A percentile compares a stretch with the other conserved stretches of the same genome.
Conservation (phyloP, 2,329 filamentous ascomycete species). For the Juglanconis sp. region DNA sequence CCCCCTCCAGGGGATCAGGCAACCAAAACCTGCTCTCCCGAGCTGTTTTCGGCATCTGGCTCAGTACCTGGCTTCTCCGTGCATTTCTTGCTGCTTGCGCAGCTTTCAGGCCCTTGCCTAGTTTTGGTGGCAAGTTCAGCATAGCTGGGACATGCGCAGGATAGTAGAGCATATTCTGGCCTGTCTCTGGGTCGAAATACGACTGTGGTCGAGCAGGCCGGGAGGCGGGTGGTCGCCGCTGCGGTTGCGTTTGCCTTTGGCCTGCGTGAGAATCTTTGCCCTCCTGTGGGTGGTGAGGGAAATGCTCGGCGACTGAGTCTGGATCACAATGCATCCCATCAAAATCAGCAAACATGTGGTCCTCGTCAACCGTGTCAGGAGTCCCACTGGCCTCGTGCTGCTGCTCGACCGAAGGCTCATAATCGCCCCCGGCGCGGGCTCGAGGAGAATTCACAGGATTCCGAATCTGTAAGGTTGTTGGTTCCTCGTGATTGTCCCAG, state of each 20-base stretch:
- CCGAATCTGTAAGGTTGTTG: slow-evolving; percentile 3
- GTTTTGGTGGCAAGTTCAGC: slow-evolving; percentile 84
- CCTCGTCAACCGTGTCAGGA: slow-evolving; percentile 62
- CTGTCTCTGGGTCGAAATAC: slow-evolving; percentile 62
- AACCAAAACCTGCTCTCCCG: slow-evolving; percentile 42
- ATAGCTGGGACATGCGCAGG: slow-evolving; percentile 91
- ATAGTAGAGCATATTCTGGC: slow-evolving; percentile 87
- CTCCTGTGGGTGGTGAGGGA: slow-evolving; percentile 18
- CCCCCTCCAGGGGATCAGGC: slow-evolving; percentile 42
- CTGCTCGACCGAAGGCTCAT: slow-evolving; percentile 28
- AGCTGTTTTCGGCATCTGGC: slow-evolving; percentile 48
- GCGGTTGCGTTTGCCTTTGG: slow-evolving; percentile 19
- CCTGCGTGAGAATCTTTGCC: slow-evolving; percentile 19
- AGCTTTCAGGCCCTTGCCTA: slow-evolving; percentile 70
- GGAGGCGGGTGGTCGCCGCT: slow-evolving; percentile 12
- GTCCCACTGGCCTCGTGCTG: slow-evolving; percentile 53
- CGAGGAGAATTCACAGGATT: slow-evolving; percentile 9
- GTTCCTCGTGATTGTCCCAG: slow-evolving; percentile 13
- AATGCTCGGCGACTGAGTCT: slow-evolving; percentile 31
- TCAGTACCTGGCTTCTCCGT: slow-evolving; percentile 70
- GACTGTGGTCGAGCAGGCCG: slow-evolving; percentile 45
- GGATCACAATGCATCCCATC: slow-evolving; percentile 75
- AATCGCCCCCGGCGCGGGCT: slow-evolving; percentile 16
- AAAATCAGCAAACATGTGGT: slow-evolving; percentile 72
- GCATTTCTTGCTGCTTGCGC: slow-evolving; percentile 55